These are phyloP conservation scores for Coemansia sp. DNA, from an alignment of 192 early-diverging fungal genomes.

Conservation along the genomic window DNA sequence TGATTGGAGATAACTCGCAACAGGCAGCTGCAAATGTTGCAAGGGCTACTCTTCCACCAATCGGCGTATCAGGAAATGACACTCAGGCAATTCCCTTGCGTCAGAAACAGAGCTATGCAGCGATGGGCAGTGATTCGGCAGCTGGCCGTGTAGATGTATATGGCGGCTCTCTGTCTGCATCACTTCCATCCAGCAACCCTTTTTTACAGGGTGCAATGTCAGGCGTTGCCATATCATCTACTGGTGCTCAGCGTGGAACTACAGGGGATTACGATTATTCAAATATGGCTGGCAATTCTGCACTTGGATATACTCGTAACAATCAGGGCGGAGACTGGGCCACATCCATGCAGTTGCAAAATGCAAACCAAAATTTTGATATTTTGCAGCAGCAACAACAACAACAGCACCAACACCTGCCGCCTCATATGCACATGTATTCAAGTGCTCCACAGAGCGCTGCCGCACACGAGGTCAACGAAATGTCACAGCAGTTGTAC, in stretches of 20 bases:
- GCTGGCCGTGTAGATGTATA: constrained; percentile 13
- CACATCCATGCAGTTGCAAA: not conserved
- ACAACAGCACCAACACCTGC: constrained; percentile 2
- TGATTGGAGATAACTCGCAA: constrained; percentile 43
- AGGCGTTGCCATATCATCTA: not conserved
- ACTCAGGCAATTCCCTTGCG: constrained; percentile 16
- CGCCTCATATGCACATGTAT: not conserved
- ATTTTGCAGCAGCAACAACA: constrained; percentile 3
- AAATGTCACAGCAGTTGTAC: constrained; percentile 14
- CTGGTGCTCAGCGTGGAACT: not conserved
- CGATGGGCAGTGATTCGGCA: constrained; percentile 4
- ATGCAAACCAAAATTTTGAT: not conserved
- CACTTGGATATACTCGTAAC: constrained; percentile 1
- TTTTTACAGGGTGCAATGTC: constrained; percentile 16
- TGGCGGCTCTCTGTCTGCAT: constrained; percentile 26
- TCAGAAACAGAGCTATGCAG: constrained; percentile 23
- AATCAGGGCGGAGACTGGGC: not conserved
- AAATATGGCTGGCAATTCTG: not conserved
- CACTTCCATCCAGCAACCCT: constrained; percentile 29
- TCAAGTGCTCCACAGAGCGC: constrained; percentile 12
- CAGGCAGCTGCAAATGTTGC: not conserved
- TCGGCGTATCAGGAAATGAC: too few relatives aligned
- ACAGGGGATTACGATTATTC: not conserved
- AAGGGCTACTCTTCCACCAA: too few relatives aligned
- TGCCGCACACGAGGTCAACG: not conserved